Percentiles rank a stretch among this genome's conserved stretches.
Conservation (phyloP, 768 basidiomycete species). For the Lentinula boryana region DNA sequence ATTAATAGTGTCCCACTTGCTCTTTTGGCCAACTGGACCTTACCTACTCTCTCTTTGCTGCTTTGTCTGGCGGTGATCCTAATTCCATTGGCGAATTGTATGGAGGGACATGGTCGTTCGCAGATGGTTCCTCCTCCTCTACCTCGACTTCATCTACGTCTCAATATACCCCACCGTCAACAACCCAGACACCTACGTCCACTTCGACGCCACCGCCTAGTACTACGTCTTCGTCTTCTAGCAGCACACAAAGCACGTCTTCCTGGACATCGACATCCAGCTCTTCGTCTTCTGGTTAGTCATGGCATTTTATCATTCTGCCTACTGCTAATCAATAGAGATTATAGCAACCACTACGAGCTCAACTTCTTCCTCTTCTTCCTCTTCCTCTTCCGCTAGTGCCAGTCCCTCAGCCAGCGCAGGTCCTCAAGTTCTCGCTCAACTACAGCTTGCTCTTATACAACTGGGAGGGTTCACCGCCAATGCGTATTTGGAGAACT, state of each 20-base stretch:
- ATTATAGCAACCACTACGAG: not conserved
- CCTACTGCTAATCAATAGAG: not conserved
- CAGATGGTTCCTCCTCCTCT: slow-evolving; percentile 8
- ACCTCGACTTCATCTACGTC: slow-evolving; percentile 7
- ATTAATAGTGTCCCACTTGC: slow-evolving; percentile 34
- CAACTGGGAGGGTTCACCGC: not conserved
- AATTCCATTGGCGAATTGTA: slow-evolving; percentile 24
- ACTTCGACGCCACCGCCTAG: slow-evolving; percentile 5
- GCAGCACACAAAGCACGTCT: not conserved
- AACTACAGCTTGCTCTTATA: not conserved
- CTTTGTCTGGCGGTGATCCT: slow-evolving; percentile 24
- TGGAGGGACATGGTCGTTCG: slow-evolving; percentile 34
- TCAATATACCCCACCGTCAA: not conserved
- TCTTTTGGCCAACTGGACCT: slow-evolving; percentile 37
- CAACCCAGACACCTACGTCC: not conserved
- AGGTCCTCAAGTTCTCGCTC: not conserved
- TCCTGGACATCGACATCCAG: slow-evolving; percentile 1
- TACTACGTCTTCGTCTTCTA: slow-evolving; percentile 9
- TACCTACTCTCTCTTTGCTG: slow-evolving; percentile 36
- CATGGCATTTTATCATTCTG: not conserved
- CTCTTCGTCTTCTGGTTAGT: slow-evolving; percentile 1
- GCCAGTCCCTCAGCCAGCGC: not conserved
- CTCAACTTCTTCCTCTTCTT: not conserved
- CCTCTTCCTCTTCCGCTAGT: not conserved
- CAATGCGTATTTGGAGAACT: not conserved